These are phyloP conservation scores for Paramecium sonneborni DNA, from an alignment of 73 alveolate genomes.

Conservation along the genomic window DNA sequence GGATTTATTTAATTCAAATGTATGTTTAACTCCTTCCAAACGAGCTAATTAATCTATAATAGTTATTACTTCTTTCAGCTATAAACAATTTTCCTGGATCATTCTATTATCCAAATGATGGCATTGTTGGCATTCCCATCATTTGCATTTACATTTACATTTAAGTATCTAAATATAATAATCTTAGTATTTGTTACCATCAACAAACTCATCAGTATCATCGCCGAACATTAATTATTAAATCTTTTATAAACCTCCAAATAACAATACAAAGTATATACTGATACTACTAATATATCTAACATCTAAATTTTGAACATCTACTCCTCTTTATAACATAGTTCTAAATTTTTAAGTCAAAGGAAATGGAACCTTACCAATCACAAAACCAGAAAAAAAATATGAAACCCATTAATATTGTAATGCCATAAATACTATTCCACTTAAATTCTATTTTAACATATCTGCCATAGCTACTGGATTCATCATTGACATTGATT, in stretches of 20 bases:
- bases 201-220: conserved; percentile 1
- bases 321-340: conserved; percentile 74
- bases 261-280: conserved; percentile 66
- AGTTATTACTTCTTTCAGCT: conserved; percentile 9
- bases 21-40: neutral
- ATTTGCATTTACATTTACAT: neutral
- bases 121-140: conserved; percentile 42
- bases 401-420: conserved; percentile 58
- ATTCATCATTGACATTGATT: conserved; percentile 67
- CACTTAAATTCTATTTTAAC: conserved; percentile 65
- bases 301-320: conserved; percentile 69
- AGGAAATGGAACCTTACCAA: conserved; percentile 70
- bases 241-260: conserved; percentile 55
- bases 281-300: conserved; percentile 72
- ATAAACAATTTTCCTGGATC: conserved; percentile 33
- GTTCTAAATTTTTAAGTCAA: conserved; percentile 71
- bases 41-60: neutral
- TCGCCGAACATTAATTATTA: conserved; percentile 56
- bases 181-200: neutral
- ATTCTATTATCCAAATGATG: neutral
- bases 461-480: conserved; percentile 63
- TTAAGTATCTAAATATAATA: neutral
- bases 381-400: conserved; percentile 68
- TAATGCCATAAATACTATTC: conserved; percentile 62
- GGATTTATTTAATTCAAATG: conserved; percentile 1